Percentiles rank a stretch among this genome's conserved stretches.
phyloP scores from a whole-genome alignment of 2,329 filamentous ascomycete species.

The Exserohilum turcica region DNA sequence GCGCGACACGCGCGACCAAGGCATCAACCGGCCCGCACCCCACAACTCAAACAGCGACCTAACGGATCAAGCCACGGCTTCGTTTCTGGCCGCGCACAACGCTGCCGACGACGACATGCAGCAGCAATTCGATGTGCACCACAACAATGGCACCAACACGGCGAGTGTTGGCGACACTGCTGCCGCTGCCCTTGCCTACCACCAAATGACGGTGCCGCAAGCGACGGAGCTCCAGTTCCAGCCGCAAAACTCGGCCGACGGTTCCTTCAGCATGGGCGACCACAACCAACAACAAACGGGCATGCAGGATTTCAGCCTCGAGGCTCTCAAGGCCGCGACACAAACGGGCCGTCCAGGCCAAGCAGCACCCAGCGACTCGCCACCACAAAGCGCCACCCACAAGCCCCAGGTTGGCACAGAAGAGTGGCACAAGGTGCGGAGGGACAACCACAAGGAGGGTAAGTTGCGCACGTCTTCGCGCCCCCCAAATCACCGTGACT shows the following conservation, averaged over 20 bases:
- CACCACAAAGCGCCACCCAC: slow-evolving; percentile 39
- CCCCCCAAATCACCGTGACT: slow-evolving; percentile 3
- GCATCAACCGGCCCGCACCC: slow-evolving; percentile 46
- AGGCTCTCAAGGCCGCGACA: slow-evolving; percentile 56
- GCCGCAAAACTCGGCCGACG: slow-evolving; percentile 51
- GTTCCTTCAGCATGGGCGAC: slow-evolving; percentile 52
- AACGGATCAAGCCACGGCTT: slow-evolving; percentile 46
- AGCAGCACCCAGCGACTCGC: slow-evolving; percentile 41
- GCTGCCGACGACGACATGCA: slow-evolving; percentile 52
- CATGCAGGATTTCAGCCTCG: slow-evolving; percentile 52
- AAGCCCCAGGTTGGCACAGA: slow-evolving; percentile 95
- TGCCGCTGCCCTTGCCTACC: slow-evolving; percentile 60
- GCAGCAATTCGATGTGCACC: slow-evolving; percentile 51
- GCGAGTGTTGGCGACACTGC: slow-evolving; percentile 63
- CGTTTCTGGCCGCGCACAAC: slow-evolving; percentile 50
- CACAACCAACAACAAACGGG: slow-evolving; percentile 47
- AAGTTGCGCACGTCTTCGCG: slow-evolving; percentile 33
- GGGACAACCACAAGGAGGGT: slow-evolving; percentile 99
- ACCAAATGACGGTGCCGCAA: slow-evolving; percentile 62
- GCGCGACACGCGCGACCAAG: slow-evolving; percentile 53
- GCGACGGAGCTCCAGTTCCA: slow-evolving; percentile 61
- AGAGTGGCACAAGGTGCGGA: slow-evolving; percentile 96
- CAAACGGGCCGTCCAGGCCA: slow-evolving; percentile 54
- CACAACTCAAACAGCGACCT: slow-evolving; percentile 41
- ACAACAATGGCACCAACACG: slow-evolving; percentile 59